Base-by-base conservation (phyloP, 768 basidiomycete species). In the Xanthoconium purpureum region DNA sequence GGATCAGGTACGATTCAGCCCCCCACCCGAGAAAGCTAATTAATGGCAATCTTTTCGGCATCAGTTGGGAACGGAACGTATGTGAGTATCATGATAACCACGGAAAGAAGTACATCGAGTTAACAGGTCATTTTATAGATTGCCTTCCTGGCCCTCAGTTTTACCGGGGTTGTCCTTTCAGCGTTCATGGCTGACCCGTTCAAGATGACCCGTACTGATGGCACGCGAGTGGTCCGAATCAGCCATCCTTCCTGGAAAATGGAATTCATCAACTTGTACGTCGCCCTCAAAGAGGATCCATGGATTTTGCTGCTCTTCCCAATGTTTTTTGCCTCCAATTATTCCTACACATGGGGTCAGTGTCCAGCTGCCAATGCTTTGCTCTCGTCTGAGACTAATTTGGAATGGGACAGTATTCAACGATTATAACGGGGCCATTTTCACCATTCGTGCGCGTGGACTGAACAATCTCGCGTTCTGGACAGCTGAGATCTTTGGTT, bases 331-430 rank as follows among this genome's bases (percentile, higher is more conserved):
- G 82, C 87, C 7, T 87, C 84, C 50, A 91, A 91, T 68, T 91
- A 87, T 82, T 91, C 90, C 74, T 90, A 89, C 65, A 83, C 89
- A 8, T 91, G 88, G 88, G 87, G 88, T 89, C 56, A 65, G 85
- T 75, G 17, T 38, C 24, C 24, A 24, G 24, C 24, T 43, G 18
- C 28, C 20, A 1, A 11, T 4, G 32, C 5, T 33, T 35, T 30
- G 15, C n/a, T 13, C 12, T 43, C 47, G 13, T 53, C 58, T 32
- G 36, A 36, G 20, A 33, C 52, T 52, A 14, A 53, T 36, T 42
- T 9, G 46, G n/a, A 48, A 37, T 62, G 58, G 57, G 60, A 59
- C 57, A 89, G 87, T 91, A 72, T 91, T 91, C 74, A 91, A 88
- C 61, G 88, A 84, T 52, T 92, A 80, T 71, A 94, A 93, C 60